Conservation (phyloP, 2,329 filamentous ascomycete species). For the Annulohypoxylon truncatum region DNA sequence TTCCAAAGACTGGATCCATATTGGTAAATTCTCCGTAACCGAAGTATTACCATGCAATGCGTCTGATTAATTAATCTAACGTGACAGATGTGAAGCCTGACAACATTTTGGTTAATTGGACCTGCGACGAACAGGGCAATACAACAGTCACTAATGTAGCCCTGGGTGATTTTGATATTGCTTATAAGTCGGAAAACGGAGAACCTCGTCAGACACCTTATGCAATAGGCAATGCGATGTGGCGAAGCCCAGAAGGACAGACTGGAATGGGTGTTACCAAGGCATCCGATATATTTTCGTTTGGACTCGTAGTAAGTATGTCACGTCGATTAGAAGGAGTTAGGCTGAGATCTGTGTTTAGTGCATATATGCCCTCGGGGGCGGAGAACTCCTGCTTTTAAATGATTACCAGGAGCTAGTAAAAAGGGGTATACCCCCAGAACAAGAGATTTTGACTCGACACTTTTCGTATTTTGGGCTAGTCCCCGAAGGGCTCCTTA, state of each 20-base stretch:
- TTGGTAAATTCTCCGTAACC: slow-evolving; percentile 45
- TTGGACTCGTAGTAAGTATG: slow-evolving; percentile 52
- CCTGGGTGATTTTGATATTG: slow-evolving; percentile 53
- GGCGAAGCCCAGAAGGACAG: slow-evolving; percentile 55
- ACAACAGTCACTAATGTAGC: slow-evolving; percentile 50
- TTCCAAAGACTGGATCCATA: slow-evolving; percentile 52
- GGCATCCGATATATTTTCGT: slow-evolving; percentile 54
- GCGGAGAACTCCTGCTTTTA: slow-evolving; percentile 38
- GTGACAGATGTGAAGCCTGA: slow-evolving; percentile 55
- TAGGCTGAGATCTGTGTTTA: slow-evolving; percentile 36
- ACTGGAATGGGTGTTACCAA: slow-evolving; percentile 50
- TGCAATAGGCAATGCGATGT: slow-evolving; percentile 54
- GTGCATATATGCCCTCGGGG: slow-evolving; percentile 52
- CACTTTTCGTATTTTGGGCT: slow-evolving; percentile 53
- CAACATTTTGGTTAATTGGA: slow-evolving; percentile 54
- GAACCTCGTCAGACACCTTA: slow-evolving; percentile 43
- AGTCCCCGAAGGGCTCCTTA: slow-evolving; percentile 47
- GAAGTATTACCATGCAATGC: slow-evolving; percentile 33
- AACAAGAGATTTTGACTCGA: slow-evolving; percentile 50
- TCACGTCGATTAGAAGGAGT: slow-evolving; percentile 12
- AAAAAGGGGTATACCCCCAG: slow-evolving; percentile 45
- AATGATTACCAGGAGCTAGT: slow-evolving; percentile 47
- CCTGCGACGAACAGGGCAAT: slow-evolving; percentile 47
- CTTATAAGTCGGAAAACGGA: slow-evolving; percentile 49
- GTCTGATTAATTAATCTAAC: slow-evolving; percentile 39